Base-by-base conservation (phyloP, 495 filamentous ascomycete species). In the Podospora didyma region DNA sequence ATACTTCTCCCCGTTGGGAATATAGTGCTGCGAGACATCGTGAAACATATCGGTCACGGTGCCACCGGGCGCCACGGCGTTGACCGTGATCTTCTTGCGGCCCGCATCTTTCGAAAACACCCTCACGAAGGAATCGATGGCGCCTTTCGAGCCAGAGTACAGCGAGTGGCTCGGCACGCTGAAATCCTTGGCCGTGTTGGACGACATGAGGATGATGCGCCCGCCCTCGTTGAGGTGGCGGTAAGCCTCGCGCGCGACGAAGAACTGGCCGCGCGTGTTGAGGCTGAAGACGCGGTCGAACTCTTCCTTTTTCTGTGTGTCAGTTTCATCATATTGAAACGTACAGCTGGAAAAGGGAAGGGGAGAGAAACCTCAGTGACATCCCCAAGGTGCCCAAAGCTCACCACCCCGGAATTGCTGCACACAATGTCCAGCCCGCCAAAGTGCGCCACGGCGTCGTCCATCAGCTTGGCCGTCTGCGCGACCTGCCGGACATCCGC, bases 201-300 rank as follows among this genome's bases (percentile, higher is more conserved):
- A 80, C 37, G 76, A 77, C 68, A 76, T 84, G 11, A 84, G 66
- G 53, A 85, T 76, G 62, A 85, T 78, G 61, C 81, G 73, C 46
- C 81, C 82, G 47, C 79, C 79, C 52, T 79, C 74, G 49, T 69
- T 68, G 69, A 82, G 71, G 68, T 85, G 75, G 67, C 76, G 78
- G 65, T 81, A 82, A 5, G 79, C 84, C 69, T 84, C 77, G 65
- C 83, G 79, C 49, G 82, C 83, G 50, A 88, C 83, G 72, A 90
- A 89, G 77, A 90, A 90, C 70, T 90, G 88, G 0, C 81, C 88
- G 0, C 86, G 79, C 16, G 80, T 80, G 70, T 92, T 91, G 31
- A 90, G 69, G 68, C 80, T 80, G 72, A 90, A 89, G 46, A 90
- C 82, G 28, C 78, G 74, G 71, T 91, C 86, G 77, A 84, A 90